These are phyloP conservation scores for Castanospermum australe DNA, from an alignment of 306 rosid genomes.

Conservation along the genomic window DNA sequence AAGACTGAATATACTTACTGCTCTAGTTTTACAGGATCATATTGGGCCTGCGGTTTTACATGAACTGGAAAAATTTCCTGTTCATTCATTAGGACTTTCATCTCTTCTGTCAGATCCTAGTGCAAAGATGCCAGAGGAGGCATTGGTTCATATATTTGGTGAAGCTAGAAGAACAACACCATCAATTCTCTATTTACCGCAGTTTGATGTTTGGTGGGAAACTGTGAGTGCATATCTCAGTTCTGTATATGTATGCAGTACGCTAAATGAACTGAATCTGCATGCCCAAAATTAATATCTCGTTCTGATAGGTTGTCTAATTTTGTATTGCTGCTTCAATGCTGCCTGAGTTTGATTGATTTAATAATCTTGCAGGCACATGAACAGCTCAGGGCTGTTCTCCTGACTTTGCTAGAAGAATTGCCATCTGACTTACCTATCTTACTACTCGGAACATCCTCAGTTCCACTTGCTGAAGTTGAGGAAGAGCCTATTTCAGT, in stretches of 20 bases:
- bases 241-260: slow-evolving; percentile 17
- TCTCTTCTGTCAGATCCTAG: slow-evolving; percentile 97
- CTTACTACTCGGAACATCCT: slow-evolving; percentile 81
- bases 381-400: slow-evolving; percentile 92
- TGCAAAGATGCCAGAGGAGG: slow-evolving; percentile 98
- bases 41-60: slow-evolving; percentile 98
- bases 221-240: slow-evolving; percentile 63
- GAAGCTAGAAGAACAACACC: slow-evolving; percentile 98
- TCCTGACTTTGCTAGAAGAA: slow-evolving; percentile 82
- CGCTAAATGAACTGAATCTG: slow-evolving; percentile 23
- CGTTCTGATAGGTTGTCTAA: neutral
- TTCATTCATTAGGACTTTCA: slow-evolving; percentile 92
- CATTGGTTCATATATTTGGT: slow-evolving; percentile 93
- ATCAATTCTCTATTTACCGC: slow-evolving; percentile 89
- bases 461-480: slow-evolving; percentile 62
- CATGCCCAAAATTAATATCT: slow-evolving; percentile 16
- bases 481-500: slow-evolving; percentile 68
- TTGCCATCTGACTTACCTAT: slow-evolving; percentile 85
- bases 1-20: slow-evolving; percentile 88
- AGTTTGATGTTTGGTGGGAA: slow-evolving; percentile 96
- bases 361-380: slow-evolving; percentile 70
- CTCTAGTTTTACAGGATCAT: slow-evolving; percentile 99
- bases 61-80: slow-evolving; percentile 95
- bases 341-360: slow-evolving; percentile 32
- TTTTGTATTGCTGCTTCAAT: slow-evolving; percentile 17